These are phyloP conservation scores for Saussurea involucrata DNA, from an alignment of 129 eudicot species.

Conservation along the genomic window DNA sequence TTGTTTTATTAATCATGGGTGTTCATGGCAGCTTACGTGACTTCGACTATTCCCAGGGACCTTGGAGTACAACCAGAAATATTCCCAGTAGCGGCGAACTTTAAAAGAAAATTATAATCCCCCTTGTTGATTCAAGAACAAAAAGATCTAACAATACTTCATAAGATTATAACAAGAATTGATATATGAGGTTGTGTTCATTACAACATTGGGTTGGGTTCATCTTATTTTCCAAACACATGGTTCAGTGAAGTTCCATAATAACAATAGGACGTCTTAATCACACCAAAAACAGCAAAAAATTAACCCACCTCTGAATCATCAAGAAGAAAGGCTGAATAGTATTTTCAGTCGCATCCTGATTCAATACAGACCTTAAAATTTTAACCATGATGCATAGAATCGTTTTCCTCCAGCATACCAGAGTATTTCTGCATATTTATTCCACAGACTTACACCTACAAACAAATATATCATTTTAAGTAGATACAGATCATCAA, in stretches of 20 bases:
- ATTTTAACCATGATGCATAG: conserved; percentile 6
- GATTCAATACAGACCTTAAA: conserved; percentile 21
- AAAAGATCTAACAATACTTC: not conserved
- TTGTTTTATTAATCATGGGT: too few species aligned
- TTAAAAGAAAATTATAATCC: not conserved
- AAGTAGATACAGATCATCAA: not conserved
- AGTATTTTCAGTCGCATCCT: conserved; percentile 15
- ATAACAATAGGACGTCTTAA: conserved; percentile 22
- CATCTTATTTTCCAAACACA: conserved; percentile 35
- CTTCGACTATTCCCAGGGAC: too few species aligned
- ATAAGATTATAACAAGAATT: not conserved
- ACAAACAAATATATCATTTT: conserved; percentile 11
- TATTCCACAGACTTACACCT: conserved; percentile 23
- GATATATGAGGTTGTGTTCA: not conserved
- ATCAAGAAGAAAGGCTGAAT: conserved; percentile 22
- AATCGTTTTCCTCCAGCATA: not conserved
- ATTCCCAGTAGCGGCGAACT: too few species aligned
- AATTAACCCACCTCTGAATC: conserved; percentile 17
- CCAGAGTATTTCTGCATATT: conserved; percentile 11
- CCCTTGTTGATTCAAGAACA: not conserved
- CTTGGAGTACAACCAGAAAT: too few species aligned
- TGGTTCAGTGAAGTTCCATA: conserved; percentile 19
- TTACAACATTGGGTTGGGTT: conserved; percentile 21
- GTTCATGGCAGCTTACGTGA: too few species aligned
- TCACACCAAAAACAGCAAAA: conserved; percentile 28